These are phyloP conservation scores for Cucurbita argyrosperma DNA, from an alignment of 306 rosid species.

Conservation along the genomic window DNA sequence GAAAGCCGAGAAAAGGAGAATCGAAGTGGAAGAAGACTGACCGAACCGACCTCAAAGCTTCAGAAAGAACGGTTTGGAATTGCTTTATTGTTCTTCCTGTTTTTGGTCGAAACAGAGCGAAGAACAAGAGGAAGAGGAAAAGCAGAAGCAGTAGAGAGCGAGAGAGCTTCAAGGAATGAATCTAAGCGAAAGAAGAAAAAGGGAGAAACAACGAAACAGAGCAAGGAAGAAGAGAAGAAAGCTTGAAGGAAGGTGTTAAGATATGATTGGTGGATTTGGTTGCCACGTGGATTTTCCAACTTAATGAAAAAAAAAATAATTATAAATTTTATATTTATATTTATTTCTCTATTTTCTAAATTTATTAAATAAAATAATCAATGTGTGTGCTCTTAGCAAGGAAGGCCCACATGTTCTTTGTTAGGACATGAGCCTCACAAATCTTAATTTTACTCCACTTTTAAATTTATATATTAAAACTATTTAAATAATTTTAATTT, in stretches of 20 bases:
- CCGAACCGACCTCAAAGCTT: neutral
- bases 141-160: neutral
- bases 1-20: neutral
- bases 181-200: neutral
- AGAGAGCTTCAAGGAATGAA: constrained; percentile 5
- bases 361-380: no score
- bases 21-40: neutral
- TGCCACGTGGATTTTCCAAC: constrained; percentile 4
- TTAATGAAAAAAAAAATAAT: neutral
- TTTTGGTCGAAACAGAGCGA: neutral
- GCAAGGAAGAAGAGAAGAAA: neutral
- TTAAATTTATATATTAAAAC: no score
- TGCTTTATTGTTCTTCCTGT: neutral
- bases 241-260: neutral
- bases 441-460: no score
- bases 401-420: no score
- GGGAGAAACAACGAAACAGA: neutral
- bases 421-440: no score
- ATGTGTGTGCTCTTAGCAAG: no score
- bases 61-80: neutral
- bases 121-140: neutral
- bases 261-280: neutral
- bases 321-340: no score
- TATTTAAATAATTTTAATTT: no score
- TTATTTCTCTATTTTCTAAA: no score